Conservation (phyloP, 2,329 filamentous ascomycete species). For the Atkinsonella hypoxylon region DNA sequence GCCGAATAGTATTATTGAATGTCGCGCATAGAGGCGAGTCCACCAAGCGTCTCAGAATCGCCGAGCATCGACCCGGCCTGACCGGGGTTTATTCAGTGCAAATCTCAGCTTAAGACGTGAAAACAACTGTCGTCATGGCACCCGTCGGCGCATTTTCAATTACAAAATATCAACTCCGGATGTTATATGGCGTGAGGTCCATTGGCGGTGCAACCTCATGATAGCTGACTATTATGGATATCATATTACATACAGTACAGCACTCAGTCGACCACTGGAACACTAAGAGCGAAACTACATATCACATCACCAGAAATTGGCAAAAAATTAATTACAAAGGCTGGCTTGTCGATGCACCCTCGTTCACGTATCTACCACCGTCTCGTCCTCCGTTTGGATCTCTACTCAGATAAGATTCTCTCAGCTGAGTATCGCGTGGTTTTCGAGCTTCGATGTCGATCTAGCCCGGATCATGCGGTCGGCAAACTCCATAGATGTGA, state of each 20-base stretch:
- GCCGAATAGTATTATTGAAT: not conserved
- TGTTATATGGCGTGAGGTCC: not conserved
- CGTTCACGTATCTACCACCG: not conserved
- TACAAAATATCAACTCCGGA: not conserved
- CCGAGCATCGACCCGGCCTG: slow-evolving; percentile 7
- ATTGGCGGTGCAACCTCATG: not conserved
- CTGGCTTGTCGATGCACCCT: not conserved
- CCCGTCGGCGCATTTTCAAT: not conserved
- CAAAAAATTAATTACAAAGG: no score
- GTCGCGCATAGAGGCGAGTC: not conserved
- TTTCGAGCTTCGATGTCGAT: not conserved
- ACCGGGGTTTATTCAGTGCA: not conserved
- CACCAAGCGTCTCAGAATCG: slow-evolving; percentile 3
- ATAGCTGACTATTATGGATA: no score
- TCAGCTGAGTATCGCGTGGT: not conserved
- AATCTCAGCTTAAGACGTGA: not conserved
- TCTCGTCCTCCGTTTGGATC: not conserved
- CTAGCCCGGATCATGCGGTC: not conserved
- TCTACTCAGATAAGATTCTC: not conserved
- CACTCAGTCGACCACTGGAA: no score
- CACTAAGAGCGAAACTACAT: no score
- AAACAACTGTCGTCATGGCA: not conserved
- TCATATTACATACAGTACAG: no score
- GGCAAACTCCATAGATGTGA: not conserved
- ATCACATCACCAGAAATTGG: no score